These are phyloP conservation scores for Lichenothelia convexa DNA, from an alignment of 495 filamentous ascomycete species.

Conservation along the genomic window DNA sequence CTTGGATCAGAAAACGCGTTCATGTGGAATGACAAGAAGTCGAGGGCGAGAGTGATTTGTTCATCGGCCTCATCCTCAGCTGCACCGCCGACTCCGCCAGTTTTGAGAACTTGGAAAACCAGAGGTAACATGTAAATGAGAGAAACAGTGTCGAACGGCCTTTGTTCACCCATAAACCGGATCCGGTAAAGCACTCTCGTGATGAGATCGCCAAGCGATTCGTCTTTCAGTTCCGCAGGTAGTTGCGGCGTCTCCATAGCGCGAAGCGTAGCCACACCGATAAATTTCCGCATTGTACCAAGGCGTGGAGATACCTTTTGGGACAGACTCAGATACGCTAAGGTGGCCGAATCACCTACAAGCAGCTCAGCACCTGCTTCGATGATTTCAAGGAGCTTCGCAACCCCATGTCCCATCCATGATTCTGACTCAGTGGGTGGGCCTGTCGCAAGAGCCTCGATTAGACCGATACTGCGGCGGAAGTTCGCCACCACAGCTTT, in stretches of 20 bases:
- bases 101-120: conserved; percentile 51
- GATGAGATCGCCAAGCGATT: conserved; percentile 67
- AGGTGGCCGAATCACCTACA: conserved; percentile 58
- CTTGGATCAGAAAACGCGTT: conserved; percentile 41
- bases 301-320: conserved; percentile 58
- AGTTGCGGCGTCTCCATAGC: conserved; percentile 54
- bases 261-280: conserved; percentile 73
- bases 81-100: conserved; percentile 56
- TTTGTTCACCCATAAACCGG: conserved; percentile 76
- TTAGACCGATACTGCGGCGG: conserved; percentile 64
- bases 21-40: conserved; percentile 77
- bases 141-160: conserved; percentile 71
- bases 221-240: conserved; percentile 48
- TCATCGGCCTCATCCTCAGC: conserved; percentile 61
- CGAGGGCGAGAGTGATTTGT: conserved; percentile 76
- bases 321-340: conserved; percentile 58
- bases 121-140: conserved; percentile 76
- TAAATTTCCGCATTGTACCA: conserved; percentile 55
- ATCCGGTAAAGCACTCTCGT: conserved; percentile 82
- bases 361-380: conserved; percentile 64
- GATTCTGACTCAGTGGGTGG: conserved; percentile 66
- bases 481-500: conserved; percentile 47
- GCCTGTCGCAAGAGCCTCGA: conserved; percentile 60
- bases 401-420: conserved; percentile 71
- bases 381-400: conserved; percentile 48